Conservation (phyloP, 371 early-diverging fungal genomes). For the Rhizopus stolonifer region DNA sequence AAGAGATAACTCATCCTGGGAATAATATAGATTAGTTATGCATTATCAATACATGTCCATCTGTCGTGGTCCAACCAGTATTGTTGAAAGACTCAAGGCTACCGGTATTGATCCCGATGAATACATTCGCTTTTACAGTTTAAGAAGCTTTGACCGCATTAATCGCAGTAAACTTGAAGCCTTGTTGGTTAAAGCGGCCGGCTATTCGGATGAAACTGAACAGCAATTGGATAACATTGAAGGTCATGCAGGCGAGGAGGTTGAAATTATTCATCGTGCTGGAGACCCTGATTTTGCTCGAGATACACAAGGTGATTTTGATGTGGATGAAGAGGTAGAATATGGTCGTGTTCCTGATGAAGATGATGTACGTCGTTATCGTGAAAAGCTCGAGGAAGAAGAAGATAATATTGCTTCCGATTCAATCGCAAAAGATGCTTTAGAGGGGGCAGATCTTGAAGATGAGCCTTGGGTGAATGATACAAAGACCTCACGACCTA, state of each 20-base stretch:
- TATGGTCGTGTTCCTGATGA: conserved; percentile 31
- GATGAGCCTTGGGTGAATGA: conserved; percentile 39
- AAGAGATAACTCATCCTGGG: too few relatives aligned
- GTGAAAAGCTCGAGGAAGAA: conserved; percentile 19
- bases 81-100: conserved; percentile 50
- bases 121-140: conserved; percentile 74
- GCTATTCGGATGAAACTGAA: conserved; percentile 27
- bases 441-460: conserved; percentile 35
- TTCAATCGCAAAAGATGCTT: conserved; percentile 38
- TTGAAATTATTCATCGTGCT: conserved; percentile 25
- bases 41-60: conserved; percentile 77
- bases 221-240: conserved; percentile 19
- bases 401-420: conserved; percentile 31
- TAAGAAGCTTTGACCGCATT: conserved; percentile 69
- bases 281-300: conserved; percentile 37
- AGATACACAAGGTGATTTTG: conserved; percentile 25
- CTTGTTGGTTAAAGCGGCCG: conserved; percentile 35
- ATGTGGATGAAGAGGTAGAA: conserved; percentile 36
- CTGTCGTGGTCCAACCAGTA: conserved; percentile 65
- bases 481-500: conserved; percentile 17
- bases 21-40: conserved; percentile 56
- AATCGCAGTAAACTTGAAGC: conserved; percentile 40
- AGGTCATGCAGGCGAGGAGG: conserved; percentile 20
- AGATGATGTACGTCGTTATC: conserved; percentile 9
- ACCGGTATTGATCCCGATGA: conserved; percentile 62